phyloP scores from a whole-genome alignment of 345 rosid species.

The Euphorbia tirucalli region DNA sequence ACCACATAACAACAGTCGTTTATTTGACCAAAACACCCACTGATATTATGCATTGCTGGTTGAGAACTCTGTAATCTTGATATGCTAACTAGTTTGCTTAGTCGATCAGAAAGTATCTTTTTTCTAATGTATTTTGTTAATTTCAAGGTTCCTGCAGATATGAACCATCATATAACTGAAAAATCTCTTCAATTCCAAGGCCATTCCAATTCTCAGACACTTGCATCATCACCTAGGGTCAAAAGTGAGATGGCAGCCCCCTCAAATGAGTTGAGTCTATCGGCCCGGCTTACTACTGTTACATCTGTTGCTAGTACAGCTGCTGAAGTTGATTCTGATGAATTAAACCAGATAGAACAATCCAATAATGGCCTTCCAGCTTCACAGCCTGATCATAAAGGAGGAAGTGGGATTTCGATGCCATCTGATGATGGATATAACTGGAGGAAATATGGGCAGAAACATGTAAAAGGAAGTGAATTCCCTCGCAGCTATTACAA shows the following conservation, averaged over 20 bases:
- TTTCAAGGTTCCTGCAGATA: constrained; percentile 80
- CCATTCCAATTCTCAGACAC: constrained; percentile 43
- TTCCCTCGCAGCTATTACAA: constrained; percentile 97
- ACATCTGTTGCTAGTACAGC: constrained; percentile 43
- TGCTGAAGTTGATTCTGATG: constrained; percentile 66
- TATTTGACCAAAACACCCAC: too few species aligned
- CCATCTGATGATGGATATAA: constrained; percentile 90
- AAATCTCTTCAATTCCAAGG: constrained; percentile 47
- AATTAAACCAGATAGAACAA: constrained; percentile 44
- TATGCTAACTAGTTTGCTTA: constrained; percentile 3
- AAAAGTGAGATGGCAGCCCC: constrained; percentile 63
- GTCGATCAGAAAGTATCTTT: constrained; percentile 18
- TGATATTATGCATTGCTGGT: background rate
- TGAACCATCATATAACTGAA: constrained; percentile 50
- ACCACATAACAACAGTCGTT: too few species aligned
- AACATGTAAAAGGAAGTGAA: constrained; percentile 96
- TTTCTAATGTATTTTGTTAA: constrained; percentile 42
- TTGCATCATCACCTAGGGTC: constrained; percentile 43
- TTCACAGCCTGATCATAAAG: constrained; percentile 60
- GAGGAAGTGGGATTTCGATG: constrained; percentile 37
- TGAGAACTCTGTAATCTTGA: constrained; percentile 6
- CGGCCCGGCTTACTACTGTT: constrained; percentile 42
- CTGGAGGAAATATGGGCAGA: constrained; percentile 99
- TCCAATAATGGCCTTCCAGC: constrained; percentile 36
- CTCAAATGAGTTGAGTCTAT: constrained; percentile 69